These are phyloP conservation scores for Saccharomyces hybrid DNA, from an alignment of 1,139 yeast species.

Conservation along the genomic window DNA sequence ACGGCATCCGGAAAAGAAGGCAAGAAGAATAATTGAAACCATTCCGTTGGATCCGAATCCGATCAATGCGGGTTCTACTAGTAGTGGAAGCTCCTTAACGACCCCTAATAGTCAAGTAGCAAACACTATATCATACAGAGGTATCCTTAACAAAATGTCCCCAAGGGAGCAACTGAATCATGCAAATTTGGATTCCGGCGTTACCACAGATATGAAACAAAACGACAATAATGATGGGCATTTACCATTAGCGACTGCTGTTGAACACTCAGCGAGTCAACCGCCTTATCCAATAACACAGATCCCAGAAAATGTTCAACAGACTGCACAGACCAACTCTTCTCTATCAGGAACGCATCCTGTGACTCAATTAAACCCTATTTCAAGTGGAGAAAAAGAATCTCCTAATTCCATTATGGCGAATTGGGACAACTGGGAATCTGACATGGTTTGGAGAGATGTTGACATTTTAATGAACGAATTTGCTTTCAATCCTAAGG, in stretches of 20 bases:
- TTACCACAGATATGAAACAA: not conserved
- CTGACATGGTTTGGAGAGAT: constrained; percentile 78
- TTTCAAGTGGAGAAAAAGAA: constrained; percentile 7
- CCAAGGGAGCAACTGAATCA: constrained; percentile 11
- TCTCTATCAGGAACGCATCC: not conserved
- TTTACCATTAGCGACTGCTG: not conserved
- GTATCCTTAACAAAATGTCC: constrained; percentile 13
- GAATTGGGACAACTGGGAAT: constrained; percentile 44
- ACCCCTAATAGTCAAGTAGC: constrained; percentile 11
- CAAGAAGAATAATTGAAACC: constrained; percentile 64
- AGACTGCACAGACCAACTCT: not conserved
- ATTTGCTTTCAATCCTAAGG: constrained; percentile 64
- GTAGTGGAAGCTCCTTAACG: constrained; percentile 18
- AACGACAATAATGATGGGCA: not conserved
- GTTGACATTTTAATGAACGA: constrained; percentile 90
- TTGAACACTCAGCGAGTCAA: not conserved
- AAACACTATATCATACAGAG: constrained; percentile 14
- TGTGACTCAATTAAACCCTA: not conserved
- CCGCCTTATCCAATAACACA: not conserved
- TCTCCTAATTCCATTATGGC: constrained; percentile 31
- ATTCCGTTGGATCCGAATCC: constrained; percentile 81
- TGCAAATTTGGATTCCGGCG: not conserved
- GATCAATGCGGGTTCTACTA: constrained; percentile 35
- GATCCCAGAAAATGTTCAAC: not conserved
- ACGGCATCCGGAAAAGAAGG: constrained; percentile 58